Base-by-base conservation (phyloP, 805 yeast genomes). In the Hanseniaspora taiwanica region DNA sequence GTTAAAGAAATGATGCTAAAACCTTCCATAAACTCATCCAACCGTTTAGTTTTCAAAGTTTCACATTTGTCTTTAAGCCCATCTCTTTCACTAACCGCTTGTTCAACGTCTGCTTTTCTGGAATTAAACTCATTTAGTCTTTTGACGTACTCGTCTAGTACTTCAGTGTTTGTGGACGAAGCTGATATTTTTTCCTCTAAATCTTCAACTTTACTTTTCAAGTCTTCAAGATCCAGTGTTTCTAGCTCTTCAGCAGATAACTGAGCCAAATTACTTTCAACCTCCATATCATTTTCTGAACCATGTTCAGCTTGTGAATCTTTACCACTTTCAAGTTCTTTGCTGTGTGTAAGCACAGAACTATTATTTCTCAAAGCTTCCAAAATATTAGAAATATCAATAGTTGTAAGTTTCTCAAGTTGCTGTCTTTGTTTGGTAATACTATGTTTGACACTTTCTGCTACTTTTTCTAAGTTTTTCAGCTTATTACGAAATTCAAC, bases 11-110 rank as follows among this genome's bases (percentile, higher is more conserved):
- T 91, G 17, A 76, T 69, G 48, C 78, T 74, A 63, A 93, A 91
- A 0, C 99, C 98, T 46, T 73, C 75, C 94, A 86, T 86, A 54
- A 91, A 91, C 58, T 91, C 96, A 46, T 78, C 86, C 40, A 81
- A 66, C 40, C 97, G 66, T 44, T 69, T 75, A 41, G 79, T 73
- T 55, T 80, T 80, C 48, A 85, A 64, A 13, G 74, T 79, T 51
- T 83, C 94, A 40, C 78, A 70, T 37, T 65, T 60, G 35, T 62
- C 66, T 47, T 81, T 76, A 44, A 76, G 65, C 14, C 63, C 64
- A 48, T 89, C 94, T 51, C 95, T 71, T 42, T 66, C 58, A 16
- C 60, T 60, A 2, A 85, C 79, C 0, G 96, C 78, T 17, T 63
- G 64, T 48, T 81, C 81, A 49, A 89, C 63, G 43, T 81, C 91